Conservation (phyloP, 129 eudicot genomes). For the Glebionis coronaria region DNA sequence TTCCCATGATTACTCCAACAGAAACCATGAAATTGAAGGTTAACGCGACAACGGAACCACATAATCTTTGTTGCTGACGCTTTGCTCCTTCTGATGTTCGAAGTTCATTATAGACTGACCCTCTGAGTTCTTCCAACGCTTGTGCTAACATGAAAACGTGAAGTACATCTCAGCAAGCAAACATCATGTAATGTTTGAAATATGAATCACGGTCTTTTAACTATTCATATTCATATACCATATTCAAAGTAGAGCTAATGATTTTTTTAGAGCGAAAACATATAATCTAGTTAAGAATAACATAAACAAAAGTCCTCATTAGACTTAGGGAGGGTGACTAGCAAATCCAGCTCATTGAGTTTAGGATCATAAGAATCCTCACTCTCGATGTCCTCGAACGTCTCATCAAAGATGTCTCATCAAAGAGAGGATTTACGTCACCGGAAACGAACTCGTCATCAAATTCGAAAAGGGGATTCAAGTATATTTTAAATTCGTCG, state of each 20-base stretch:
- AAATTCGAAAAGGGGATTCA: too few species aligned
- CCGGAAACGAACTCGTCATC: too few species aligned
- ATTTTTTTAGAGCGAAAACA: too few species aligned
- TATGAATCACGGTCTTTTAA: neutral
- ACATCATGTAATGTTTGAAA: neutral
- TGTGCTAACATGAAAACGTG: conserved; percentile 35
- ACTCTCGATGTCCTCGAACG: too few species aligned
- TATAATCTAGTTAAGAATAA: neutral
- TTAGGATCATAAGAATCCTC: too few species aligned
- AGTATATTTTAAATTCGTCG: too few species aligned
- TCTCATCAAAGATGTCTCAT: too few species aligned
- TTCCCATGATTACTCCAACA: conserved; percentile 66
- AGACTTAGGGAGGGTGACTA: too few species aligned
- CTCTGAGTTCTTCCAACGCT: conserved; percentile 70
- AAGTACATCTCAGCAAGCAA: neutral
- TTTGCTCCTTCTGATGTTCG: conserved; percentile 80
- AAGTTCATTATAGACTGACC: conserved; percentile 61
- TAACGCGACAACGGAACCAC: conserved; percentile 77
- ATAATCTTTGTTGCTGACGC: conserved; percentile 71
- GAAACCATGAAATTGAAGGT: conserved; percentile 81
- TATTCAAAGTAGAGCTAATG: too few species aligned
- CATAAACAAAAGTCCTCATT: neutral
- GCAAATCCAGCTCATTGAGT: too few species aligned
- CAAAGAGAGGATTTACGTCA: too few species aligned
- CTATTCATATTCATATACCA: too few species aligned